Evolutionary conservation across 352 stramenopile genomes (phyloP).

Genomic region (Pythium dissotocum): DNA sequence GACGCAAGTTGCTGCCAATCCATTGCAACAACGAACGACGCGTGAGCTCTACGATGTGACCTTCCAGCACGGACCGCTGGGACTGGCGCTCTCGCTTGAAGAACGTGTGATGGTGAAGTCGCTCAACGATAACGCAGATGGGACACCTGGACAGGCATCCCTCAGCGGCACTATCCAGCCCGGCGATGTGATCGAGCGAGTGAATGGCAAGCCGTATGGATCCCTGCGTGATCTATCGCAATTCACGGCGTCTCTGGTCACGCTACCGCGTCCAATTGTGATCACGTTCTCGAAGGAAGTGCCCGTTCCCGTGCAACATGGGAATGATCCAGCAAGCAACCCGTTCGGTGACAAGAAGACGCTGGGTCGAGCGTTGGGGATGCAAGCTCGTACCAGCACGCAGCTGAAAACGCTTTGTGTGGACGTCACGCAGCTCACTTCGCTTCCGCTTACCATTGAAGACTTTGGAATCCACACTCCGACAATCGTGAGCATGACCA

Average conservation of each 20-base stretch:
- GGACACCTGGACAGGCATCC: slow-evolving; percentile 70
- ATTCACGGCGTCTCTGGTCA: slow-evolving; percentile 75
- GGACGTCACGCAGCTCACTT: slow-evolving; percentile 13
- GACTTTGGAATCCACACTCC: slow-evolving; percentile 18
- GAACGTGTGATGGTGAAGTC: slow-evolving; percentile 76
- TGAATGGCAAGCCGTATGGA: slow-evolving; percentile 71
- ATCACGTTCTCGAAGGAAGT: slow-evolving; percentile 62
- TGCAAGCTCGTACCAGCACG: background rate
- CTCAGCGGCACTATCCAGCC: slow-evolving; percentile 54
- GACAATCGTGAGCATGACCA: slow-evolving; percentile 4
- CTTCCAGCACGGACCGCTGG: slow-evolving; percentile 70
- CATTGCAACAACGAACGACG: slow-evolving; percentile 2
- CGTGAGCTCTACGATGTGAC: slow-evolving; percentile 49
- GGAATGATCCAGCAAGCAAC: background rate
- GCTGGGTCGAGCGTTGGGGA: background rate
- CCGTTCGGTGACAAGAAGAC: background rate
- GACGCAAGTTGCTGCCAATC: slow-evolving; percentile 10
- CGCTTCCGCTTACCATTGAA: slow-evolving; percentile 16
- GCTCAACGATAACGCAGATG: slow-evolving; percentile 67
- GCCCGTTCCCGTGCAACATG: background rate
- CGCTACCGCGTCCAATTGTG: slow-evolving; percentile 60
- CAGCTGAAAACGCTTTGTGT: slow-evolving; percentile 20
- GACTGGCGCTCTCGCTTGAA: slow-evolving; percentile 74
- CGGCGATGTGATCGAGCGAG: slow-evolving; percentile 73
- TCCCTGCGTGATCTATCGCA: slow-evolving; percentile 71